Base-by-base conservation (phyloP, 1,284 basidiomycete genomes). In the Stereum hirsutum region DNA sequence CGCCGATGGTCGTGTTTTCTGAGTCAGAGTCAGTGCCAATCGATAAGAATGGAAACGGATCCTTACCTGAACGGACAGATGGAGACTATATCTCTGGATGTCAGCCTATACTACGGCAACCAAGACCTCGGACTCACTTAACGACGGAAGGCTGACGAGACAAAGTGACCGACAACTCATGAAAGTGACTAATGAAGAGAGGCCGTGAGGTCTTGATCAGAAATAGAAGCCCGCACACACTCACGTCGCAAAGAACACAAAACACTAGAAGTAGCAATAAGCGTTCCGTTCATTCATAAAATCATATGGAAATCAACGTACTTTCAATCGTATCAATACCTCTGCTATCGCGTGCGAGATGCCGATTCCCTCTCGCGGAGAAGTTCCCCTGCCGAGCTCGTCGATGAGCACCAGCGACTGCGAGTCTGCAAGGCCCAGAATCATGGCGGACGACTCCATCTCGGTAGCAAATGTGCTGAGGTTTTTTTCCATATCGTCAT, bases 291-390 rank as follows among this genome's bases (percentile, higher is more conserved):
- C n/a, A n/a, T n/a, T n/a, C n/a, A n/a, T n/a, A 6, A 43, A 52
- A n/a, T 17, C 24, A 24, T 31, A 25, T 35, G 26, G 2, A 19
- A 25, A 11, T 21, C 30, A 64, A 25, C 43, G 25, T 37, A 85
- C 92, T 66, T 85, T 86, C 32, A 72, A 62, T 35, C 67, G 66
- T 50, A 96, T 82, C 44, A 98, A 70, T 33, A 77, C 78, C 59
- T 98, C 94, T 1, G 90, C 89, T 45, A 98, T 88, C 0, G 95
- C 93, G 61, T 95, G 88, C 0, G 89, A 83, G 38, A 98, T 83
- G 1, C 91, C 95, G 11, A 91, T 64, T 0, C 95, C 93, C 57
- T 96, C 92, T 35, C 71, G 64, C 0, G 91, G 81, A 3, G 89
- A 84, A 0, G 94, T 96, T 3, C 91, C 92, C 27, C 90, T 72